These are phyloP conservation scores for Termitomyces sp. DNA, from an alignment of 1,284 basidiomycete species.

Conservation along the genomic window DNA sequence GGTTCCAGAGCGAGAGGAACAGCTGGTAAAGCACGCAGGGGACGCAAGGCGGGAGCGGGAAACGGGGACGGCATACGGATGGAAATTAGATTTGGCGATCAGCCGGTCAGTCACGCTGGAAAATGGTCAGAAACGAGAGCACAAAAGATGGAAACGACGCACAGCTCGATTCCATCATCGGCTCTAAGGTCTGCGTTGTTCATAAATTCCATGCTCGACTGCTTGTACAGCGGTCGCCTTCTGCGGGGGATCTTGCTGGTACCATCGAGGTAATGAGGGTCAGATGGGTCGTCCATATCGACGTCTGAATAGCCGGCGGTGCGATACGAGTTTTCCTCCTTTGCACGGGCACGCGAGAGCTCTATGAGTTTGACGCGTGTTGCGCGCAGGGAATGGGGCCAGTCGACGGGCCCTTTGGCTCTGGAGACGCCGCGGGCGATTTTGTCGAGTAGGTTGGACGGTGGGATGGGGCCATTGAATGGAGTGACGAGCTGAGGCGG, in stretches of 20 bases:
- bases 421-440: conserved; percentile 67
- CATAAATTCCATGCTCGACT: conserved; percentile 83
- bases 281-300: conserved; percentile 26
- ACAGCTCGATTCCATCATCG: conserved; percentile 59
- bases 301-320: conserved; percentile 24
- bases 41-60: conserved; percentile 32
- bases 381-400: conserved; percentile 74
- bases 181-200: conserved; percentile 44
- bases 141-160: conserved; percentile 23
- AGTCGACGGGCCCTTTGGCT: conserved; percentile 67
- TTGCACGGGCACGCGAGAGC: conserved; percentile 56
- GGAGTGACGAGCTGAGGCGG: conserved; percentile 78
- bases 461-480: conserved; percentile 74
- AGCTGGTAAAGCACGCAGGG: conserved; percentile 31
- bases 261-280: conserved; percentile 4
- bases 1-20: conserved; percentile 41
- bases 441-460: conserved; percentile 78
- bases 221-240: conserved; percentile 63
- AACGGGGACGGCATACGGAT: conserved; percentile 52
- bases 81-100: conserved; percentile 45
- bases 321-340: conserved; percentile 38
- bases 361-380: conserved; percentile 77
- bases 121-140: conserved; percentile 9
- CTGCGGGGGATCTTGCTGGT: conserved; percentile 19
- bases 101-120: conserved; percentile 56